These are phyloP conservation scores for Dryadomyces sulphureus DNA, from an alignment of 2,329 filamentous ascomycete species.

Conservation along the genomic window DNA sequence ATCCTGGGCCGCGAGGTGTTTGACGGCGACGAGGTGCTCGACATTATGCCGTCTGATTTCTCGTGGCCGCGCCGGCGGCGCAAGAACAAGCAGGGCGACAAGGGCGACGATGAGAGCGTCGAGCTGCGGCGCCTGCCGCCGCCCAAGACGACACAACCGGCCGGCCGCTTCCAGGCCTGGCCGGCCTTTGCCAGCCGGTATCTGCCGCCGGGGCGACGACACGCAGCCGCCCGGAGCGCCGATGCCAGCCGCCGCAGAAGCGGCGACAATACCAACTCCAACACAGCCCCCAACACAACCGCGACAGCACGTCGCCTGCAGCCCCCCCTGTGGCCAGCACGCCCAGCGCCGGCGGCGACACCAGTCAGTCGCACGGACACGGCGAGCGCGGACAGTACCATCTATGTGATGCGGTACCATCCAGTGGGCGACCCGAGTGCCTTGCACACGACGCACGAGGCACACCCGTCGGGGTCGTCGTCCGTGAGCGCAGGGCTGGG, in stretches of 20 bases:
- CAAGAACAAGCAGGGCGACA: constrained; percentile 18
- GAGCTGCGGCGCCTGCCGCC: not conserved
- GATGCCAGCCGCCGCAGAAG: no score
- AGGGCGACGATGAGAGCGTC: constrained; percentile 11
- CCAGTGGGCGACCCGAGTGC: constrained; percentile 34
- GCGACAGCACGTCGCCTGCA: constrained; percentile 14
- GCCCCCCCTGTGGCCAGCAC: constrained; percentile 37
- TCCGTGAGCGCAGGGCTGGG: not conserved
- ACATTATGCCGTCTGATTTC: constrained; percentile 38
- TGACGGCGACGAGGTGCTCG: constrained; percentile 86
- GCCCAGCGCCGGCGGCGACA: constrained; percentile 39
- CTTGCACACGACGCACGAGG: constrained; percentile 28
- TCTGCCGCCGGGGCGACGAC: not conserved
- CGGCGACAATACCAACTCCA: not conserved
- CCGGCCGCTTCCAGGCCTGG: not conserved
- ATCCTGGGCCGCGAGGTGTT: constrained; percentile 84
- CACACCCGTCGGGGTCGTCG: not conserved
- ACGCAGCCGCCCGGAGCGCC: no score
- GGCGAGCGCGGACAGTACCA: constrained; percentile 47
- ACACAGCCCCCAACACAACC: not conserved
- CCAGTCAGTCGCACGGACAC: constrained; percentile 48
- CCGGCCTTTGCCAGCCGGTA: not conserved
- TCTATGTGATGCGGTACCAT: constrained; percentile 48
- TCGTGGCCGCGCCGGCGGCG: constrained; percentile 27
- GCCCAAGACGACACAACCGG: not conserved